Percentiles rank a stretch among this genome's conserved stretches.
Evolutionary conservation across 768 basidiomycete genomes (phyloP).

Genomic region (Mycena kentingensis): DNA sequence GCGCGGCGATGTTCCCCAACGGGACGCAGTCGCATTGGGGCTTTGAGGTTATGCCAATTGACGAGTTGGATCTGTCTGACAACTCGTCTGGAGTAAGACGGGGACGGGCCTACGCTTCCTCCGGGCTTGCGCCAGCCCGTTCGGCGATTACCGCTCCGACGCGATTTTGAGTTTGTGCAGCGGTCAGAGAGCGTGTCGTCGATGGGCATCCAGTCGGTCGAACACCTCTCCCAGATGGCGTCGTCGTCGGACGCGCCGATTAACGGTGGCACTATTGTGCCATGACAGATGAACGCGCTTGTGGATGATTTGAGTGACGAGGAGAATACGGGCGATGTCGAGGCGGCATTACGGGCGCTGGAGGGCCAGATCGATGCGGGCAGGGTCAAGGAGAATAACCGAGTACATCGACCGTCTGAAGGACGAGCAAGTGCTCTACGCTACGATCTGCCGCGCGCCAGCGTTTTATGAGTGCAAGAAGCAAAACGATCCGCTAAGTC

Average conservation of each 20-base stretch:
- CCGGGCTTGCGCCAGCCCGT: slow-evolving; percentile 56
- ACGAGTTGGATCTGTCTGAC: slow-evolving; percentile 81
- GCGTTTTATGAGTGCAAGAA: slow-evolving; percentile 84
- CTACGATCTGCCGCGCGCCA: slow-evolving; percentile 90
- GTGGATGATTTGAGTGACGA: slow-evolving; percentile 75
- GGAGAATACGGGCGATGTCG: slow-evolving; percentile 78
- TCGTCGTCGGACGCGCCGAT: slow-evolving; percentile 38
- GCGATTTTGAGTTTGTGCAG: slow-evolving; percentile 80
- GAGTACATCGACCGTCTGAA: slow-evolving; percentile 97
- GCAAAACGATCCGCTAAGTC: slow-evolving; percentile 75
- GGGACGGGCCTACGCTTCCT: slow-evolving; percentile 40
- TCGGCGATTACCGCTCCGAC: slow-evolving; percentile 68
- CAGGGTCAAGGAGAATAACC: slow-evolving; percentile 72
- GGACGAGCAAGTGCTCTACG: slow-evolving; percentile 93
- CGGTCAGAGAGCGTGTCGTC: slow-evolving; percentile 76
- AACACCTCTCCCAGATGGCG: slow-evolving; percentile 43
- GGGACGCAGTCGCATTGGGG: slow-evolving; percentile 51
- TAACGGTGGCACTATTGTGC: slow-evolving; percentile 56
- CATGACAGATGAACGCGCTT: slow-evolving; percentile 81
- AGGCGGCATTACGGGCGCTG: slow-evolving; percentile 74
- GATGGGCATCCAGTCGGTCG: slow-evolving; percentile 69
- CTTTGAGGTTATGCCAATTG: slow-evolving; percentile 74
- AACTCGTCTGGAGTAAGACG: slow-evolving; percentile 62
- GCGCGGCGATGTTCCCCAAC: slow-evolving; percentile 40
- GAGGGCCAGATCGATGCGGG: slow-evolving; percentile 85